A percentile compares a stretch with the other conserved stretches of the same genome.
phyloP scores from a whole-genome alignment of 495 filamentous ascomycete species.

The Monascus purpureus region DNA sequence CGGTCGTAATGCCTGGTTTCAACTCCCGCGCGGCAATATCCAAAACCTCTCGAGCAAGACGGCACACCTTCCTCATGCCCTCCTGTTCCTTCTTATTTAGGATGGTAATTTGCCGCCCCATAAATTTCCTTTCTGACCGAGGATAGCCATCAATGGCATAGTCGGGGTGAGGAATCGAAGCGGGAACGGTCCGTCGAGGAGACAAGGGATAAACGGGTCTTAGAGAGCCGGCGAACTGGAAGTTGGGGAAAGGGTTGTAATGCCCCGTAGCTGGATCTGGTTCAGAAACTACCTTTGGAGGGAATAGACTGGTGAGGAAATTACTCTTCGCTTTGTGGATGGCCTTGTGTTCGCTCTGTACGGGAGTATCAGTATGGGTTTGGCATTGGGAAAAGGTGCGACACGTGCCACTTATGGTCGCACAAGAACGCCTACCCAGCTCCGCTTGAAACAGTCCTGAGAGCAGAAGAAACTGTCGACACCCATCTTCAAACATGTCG shows the following conservation, averaged over 20 bases:
- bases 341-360: constrained; percentile 68
- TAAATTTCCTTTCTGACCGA: constrained; percentile 58
- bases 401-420: constrained; percentile 14
- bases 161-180: constrained; percentile 68
- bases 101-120: constrained; percentile 57
- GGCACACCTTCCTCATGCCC: constrained; percentile 89
- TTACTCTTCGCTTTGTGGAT: constrained; percentile 75
- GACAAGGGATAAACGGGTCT: constrained; percentile 88
- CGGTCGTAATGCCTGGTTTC: constrained; percentile 84
- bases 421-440: constrained; percentile 60
- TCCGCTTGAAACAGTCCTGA: constrained; percentile 97
- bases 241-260: constrained; percentile 85
- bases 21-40: constrained; percentile 75
- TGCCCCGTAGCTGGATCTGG: constrained; percentile 76
- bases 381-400: constrained; percentile 2
- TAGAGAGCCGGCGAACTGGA: constrained; percentile 62
- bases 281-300: constrained; percentile 71
- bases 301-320: constrained; percentile 51
- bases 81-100: constrained; percentile 66
- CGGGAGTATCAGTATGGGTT: constrained; percentile 9
- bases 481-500: constrained; percentile 79
- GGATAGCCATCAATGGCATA: constrained; percentile 77
- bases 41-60: constrained; percentile 76
- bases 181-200: constrained; percentile 55
- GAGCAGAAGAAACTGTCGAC: constrained; percentile 94